These are phyloP conservation scores for Fraxinus angustifolia DNA, from an alignment of 305 asterid genomes.

Conservation along the genomic window DNA sequence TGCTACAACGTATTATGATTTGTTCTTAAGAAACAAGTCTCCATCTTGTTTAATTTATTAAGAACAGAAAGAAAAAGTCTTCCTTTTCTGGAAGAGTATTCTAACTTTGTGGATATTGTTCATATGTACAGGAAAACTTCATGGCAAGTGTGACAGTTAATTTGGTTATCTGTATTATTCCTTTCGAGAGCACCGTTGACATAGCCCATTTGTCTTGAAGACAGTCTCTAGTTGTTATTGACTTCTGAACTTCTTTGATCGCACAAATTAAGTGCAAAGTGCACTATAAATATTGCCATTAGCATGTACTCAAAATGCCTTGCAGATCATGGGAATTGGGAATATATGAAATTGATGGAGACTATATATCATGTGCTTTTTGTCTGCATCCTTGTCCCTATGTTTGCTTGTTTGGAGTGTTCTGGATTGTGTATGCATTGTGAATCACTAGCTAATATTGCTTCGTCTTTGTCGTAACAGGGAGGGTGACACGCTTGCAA, in stretches of 20 bases:
- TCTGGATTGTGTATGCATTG: background rate
- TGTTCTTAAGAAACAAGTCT: background rate
- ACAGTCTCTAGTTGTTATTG: constrained; percentile 7
- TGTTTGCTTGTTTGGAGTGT: constrained; percentile 9
- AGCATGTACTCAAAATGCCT: background rate
- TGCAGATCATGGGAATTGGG: background rate
- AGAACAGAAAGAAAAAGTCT: background rate
- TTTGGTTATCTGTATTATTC: background rate
- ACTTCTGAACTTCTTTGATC: background rate
- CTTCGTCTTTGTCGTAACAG: constrained; percentile 16
- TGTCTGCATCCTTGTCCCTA: background rate
- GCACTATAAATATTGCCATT: background rate
- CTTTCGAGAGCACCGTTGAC: background rate
- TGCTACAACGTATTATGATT: background rate
- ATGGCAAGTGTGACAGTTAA: background rate
- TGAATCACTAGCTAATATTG: constrained; percentile 7
- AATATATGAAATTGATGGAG: background rate
- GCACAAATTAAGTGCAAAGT: background rate
- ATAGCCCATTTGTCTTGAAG: background rate
- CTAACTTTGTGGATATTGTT: background rate
- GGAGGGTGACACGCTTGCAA: background rate
- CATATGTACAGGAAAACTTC: background rate
- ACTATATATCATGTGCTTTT: background rate
- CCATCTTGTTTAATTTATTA: background rate
- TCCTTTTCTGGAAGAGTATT: background rate